These are phyloP conservation scores for Mollisiaceae sp. DNA, from an alignment of 2,329 filamentous ascomycete genomes.

Conservation along the genomic window DNA sequence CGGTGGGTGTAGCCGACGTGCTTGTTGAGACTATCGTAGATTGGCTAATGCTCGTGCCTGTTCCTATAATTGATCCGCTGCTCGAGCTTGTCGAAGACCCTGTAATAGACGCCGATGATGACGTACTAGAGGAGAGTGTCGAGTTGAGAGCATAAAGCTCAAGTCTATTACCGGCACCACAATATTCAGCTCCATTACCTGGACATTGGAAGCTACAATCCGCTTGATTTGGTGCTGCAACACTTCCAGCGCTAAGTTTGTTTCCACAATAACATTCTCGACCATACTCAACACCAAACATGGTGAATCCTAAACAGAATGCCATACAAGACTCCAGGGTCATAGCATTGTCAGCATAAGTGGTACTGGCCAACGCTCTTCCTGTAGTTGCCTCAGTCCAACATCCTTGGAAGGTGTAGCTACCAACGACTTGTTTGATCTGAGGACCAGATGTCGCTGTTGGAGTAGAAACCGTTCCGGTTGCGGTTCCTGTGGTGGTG, in stretches of 20 bases:
- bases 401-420: conserved; percentile 39
- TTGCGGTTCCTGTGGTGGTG: background rate
- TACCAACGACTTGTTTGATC: conserved; percentile 33
- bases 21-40: no score
- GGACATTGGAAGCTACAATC: conserved; percentile 34
- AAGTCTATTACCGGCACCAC: conserved; percentile 39
- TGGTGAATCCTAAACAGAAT: conserved; percentile 40
- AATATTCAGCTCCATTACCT: conserved; percentile 40
- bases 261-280: conserved; percentile 46
- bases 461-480: conserved; percentile 16
- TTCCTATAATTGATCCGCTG: no score
- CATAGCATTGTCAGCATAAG: conserved; percentile 39
- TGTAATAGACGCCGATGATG: conserved; percentile 13
- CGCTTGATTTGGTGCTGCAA: conserved; percentile 32
- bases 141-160: conserved; percentile 18
- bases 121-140: background rate
- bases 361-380: conserved; percentile 35
- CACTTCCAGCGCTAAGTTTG: conserved; percentile 30
- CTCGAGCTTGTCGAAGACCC: conserved; percentile 5
- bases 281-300: conserved; percentile 48
- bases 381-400: conserved; percentile 40
- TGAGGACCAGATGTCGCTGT: conserved; percentile 28
- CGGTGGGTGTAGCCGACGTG: no score
- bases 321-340: conserved; percentile 43
- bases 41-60: no score